These are phyloP conservation scores for Mucor piriformis DNA, from an alignment of 371 early-diverging fungal species.

Conservation along the genomic window DNA sequence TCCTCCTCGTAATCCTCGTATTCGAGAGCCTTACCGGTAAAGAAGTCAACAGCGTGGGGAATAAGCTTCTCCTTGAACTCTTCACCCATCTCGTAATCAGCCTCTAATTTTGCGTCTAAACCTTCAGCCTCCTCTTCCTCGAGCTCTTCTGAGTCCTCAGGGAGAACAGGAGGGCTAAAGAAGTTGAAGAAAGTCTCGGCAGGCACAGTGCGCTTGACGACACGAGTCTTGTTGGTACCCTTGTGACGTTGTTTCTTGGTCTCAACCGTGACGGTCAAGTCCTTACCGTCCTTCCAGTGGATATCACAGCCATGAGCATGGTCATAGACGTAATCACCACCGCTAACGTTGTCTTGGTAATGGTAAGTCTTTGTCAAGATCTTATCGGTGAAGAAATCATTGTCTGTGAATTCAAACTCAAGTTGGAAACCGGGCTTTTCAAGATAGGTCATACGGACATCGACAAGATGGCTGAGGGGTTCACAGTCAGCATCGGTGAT, in stretches of 20 bases:
- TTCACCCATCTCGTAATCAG: slow-evolving; percentile 95
- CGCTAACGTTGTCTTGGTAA: slow-evolving; percentile 72
- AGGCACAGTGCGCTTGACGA: slow-evolving; percentile 94
- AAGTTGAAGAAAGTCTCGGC: slow-evolving; percentile 95
- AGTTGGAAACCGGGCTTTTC: slow-evolving; percentile 90
- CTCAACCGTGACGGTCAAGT: slow-evolving; percentile 89
- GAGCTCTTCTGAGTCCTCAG: slow-evolving; percentile 73
- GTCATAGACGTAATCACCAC: slow-evolving; percentile 86
- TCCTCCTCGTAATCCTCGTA: slow-evolving; percentile 74
- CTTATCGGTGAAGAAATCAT: slow-evolving; percentile 87
- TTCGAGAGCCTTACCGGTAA: slow-evolving; percentile 95
- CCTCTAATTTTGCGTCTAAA: slow-evolving; percentile 82
- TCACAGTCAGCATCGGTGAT: slow-evolving; percentile 91
- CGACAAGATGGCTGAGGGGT: slow-evolving; percentile 79
- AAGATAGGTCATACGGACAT: slow-evolving; percentile 84
- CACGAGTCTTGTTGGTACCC: slow-evolving; percentile 96
- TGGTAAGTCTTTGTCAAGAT: slow-evolving; percentile 90
- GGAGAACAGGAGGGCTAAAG: slow-evolving; percentile 84
- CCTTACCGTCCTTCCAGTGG: slow-evolving; percentile 95
- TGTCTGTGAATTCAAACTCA: slow-evolving; percentile 89
- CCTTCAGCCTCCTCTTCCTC: slow-evolving; percentile 78
- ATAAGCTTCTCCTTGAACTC: slow-evolving; percentile 95
- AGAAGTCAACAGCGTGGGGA: slow-evolving; percentile 96
- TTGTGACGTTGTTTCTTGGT: slow-evolving; percentile 98
- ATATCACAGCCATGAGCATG: slow-evolving; percentile 88